Evolutionary conservation across 495 filamentous ascomycete genomes (phyloP).

Genomic region (Jackrogersella minutella): DNA sequence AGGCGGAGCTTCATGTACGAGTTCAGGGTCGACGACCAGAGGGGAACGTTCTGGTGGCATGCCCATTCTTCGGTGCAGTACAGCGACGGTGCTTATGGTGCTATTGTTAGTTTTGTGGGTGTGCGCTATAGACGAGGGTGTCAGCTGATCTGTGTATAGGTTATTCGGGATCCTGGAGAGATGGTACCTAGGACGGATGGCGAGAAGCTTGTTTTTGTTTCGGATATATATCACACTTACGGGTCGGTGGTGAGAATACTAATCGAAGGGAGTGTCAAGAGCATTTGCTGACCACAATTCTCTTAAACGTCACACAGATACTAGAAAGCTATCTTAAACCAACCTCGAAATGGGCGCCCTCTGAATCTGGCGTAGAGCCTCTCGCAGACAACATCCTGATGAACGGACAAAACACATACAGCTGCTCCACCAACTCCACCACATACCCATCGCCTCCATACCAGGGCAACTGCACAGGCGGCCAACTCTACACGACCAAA

Average conservation of each 20-base stretch:
- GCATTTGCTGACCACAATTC: background rate
- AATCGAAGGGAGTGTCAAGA: too few species aligned
- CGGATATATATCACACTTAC: slow-evolving; percentile 45
- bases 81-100: slow-evolving; percentile 41
- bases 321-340: slow-evolving; percentile 41
- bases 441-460: slow-evolving; percentile 30
- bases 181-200: slow-evolving; percentile 38
- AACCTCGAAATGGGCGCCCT: slow-evolving; percentile 42
- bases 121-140: too few species aligned
- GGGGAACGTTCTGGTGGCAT: slow-evolving; percentile 47
- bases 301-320: slow-evolving; percentile 17
- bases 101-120: slow-evolving; percentile 24
- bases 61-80: slow-evolving; percentile 41
- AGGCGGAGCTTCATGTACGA: slow-evolving; percentile 44
- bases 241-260: slow-evolving; percentile 38
- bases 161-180: slow-evolving; percentile 42
- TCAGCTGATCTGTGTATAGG: slow-evolving; percentile 18
- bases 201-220: slow-evolving; percentile 43
- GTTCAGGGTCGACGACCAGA: slow-evolving; percentile 40
- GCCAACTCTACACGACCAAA: slow-evolving; percentile 33
- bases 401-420: slow-evolving; percentile 50
- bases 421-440: slow-evolving; percentile 43
- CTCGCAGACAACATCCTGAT: slow-evolving; percentile 46
- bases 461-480: slow-evolving; percentile 29
- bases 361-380: slow-evolving; percentile 45